A percentile compares a stretch with the other conserved stretches of the same genome.
Evolutionary conservation across 129 eudicot genomes (phyloP).

Genomic region (Apium graveolens): DNA sequence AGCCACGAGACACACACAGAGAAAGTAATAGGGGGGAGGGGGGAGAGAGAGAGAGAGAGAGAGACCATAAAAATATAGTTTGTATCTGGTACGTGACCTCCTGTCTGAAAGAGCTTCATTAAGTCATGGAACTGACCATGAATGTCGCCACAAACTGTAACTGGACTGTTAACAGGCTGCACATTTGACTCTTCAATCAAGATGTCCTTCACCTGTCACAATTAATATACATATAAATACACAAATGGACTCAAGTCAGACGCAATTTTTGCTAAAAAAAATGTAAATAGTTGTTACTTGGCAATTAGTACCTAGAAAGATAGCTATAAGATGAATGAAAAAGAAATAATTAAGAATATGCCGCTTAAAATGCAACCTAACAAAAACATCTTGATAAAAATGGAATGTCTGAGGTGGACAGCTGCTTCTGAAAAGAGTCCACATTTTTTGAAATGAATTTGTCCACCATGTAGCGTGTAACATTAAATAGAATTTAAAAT

Average conservation of each 20-base stretch:
- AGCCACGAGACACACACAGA: too few relatives aligned
- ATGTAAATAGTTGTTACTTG: neutral
- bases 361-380: neutral
- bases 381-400: neutral
- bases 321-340: neutral
- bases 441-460: neutral
- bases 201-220: conserved; percentile 78
- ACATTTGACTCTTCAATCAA: conserved; percentile 97
- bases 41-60: too few relatives aligned
- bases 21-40: too few relatives aligned
- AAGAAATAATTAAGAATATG: neutral
- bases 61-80: conserved; percentile 54
- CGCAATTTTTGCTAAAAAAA: neutral
- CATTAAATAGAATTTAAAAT: neutral
- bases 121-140: conserved; percentile 97
- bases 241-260: neutral
- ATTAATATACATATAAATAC: neutral
- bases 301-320: neutral
- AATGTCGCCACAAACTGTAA: conserved; percentile 97
- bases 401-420: neutral
- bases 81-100: conserved; percentile 96
- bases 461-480: neutral
- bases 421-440: neutral
- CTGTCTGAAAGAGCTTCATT: conserved; percentile 98
- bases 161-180: conserved; percentile 99